These are phyloP conservation scores for Przewalskia tangutica DNA, from an alignment of 257 asterid genomes.

Conservation along the genomic window DNA sequence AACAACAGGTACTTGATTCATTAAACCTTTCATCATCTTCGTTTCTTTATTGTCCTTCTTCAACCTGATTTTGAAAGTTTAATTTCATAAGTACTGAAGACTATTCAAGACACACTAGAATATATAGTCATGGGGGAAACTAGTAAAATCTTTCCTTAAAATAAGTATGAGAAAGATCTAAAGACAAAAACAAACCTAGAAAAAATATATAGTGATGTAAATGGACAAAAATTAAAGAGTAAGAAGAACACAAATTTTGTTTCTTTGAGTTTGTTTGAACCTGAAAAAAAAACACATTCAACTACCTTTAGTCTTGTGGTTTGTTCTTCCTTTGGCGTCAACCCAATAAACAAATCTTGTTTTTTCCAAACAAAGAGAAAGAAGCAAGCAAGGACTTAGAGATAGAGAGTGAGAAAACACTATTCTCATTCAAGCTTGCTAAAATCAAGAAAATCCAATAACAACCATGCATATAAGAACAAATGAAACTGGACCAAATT, in stretches of 20 bases:
- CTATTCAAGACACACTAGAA: background rate
- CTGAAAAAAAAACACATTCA: constrained; percentile 12
- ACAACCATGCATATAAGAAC: constrained; percentile 55
- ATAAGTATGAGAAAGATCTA: constrained; percentile 18
- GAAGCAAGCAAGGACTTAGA: background rate
- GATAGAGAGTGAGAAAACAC: constrained; percentile 1
- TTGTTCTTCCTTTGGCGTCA: constrained; percentile 66
- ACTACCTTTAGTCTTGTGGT: constrained; percentile 25
- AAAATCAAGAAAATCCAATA: constrained; percentile 53
- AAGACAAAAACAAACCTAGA: constrained; percentile 30
- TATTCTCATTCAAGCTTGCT: constrained; percentile 6
- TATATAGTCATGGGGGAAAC: no score
- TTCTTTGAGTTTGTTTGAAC: constrained; percentile 34
- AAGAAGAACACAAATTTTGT: constrained; percentile 11
- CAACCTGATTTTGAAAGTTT: constrained; percentile 7
- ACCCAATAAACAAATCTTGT: constrained; percentile 57
- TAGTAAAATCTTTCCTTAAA: background rate
- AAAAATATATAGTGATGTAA: constrained; percentile 33
- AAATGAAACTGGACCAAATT: constrained; percentile 26
- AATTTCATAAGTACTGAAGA: background rate
- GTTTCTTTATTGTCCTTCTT: background rate
- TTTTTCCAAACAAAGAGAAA: constrained; percentile 16
- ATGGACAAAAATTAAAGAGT: constrained; percentile 36
- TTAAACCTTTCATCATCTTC: constrained; percentile 35
- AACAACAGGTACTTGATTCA: constrained; percentile 13